These are phyloP conservation scores for Acephala macrosclerotiorum DNA, from an alignment of 2,329 filamentous ascomycete species.

Conservation along the genomic window DNA sequence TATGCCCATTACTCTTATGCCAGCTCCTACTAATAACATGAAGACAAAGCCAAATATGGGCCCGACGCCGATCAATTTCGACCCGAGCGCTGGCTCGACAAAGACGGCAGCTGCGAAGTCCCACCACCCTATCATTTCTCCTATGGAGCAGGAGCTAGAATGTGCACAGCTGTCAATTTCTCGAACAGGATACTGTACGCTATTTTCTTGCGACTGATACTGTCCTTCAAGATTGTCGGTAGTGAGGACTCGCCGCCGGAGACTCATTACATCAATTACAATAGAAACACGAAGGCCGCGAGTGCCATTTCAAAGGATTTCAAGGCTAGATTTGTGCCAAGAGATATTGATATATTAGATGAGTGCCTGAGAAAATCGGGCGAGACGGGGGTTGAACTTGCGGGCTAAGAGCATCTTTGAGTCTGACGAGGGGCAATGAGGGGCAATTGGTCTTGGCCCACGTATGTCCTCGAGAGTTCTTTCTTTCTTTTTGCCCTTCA, in stretches of 20 bases:
- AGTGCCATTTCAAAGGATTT: constrained; percentile 1
- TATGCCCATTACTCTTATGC: neutral
- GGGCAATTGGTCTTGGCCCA: no score
- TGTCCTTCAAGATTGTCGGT: neutral
- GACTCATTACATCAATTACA: constrained; percentile 1
- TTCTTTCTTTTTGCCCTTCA: no score
- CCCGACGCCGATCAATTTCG: neutral
- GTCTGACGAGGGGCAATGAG: neutral
- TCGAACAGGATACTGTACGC: constrained; percentile 3
- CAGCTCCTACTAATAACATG: neutral
- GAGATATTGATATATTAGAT: neutral
- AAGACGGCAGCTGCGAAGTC: neutral
- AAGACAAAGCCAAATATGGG: neutral
- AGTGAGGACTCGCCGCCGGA: neutral
- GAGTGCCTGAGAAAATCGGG: neutral
- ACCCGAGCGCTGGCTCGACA: neutral
- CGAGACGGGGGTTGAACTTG: neutral
- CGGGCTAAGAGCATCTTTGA: neutral
- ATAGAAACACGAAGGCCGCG: neutral
- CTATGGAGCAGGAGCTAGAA: neutral
- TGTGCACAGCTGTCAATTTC: constrained; percentile 2
- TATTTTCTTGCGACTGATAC: neutral
- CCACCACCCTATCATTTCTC: constrained; percentile 2
- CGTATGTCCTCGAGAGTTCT: no score
- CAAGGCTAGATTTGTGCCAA: neutral